Percentiles rank a stretch among this genome's conserved stretches.
Evolutionary conservation across 768 basidiomycete species (phyloP).

Genomic region (Macrolepiota dolichaula): DNA sequence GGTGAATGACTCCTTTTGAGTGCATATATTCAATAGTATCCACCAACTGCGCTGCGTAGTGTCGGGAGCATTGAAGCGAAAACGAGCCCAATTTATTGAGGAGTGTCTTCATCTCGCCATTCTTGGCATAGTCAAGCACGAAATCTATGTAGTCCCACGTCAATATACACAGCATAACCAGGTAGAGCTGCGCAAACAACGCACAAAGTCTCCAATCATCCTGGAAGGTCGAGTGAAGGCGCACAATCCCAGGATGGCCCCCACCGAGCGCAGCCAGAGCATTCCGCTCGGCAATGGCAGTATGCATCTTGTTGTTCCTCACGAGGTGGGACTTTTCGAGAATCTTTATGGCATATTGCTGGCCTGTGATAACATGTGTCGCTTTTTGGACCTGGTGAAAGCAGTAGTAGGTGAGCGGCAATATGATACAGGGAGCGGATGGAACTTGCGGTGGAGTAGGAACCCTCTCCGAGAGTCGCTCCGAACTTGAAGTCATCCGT

Average conservation of each 20-base stretch:
- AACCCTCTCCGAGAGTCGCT: constrained; percentile 74
- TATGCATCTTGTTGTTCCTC: constrained; percentile 72
- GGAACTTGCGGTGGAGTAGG: constrained; percentile 71
- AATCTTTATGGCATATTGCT: constrained; percentile 38
- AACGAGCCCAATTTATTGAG: constrained; percentile 84
- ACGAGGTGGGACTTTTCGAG: constrained; percentile 82
- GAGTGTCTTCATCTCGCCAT: constrained; percentile 75
- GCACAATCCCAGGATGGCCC: constrained; percentile 75
- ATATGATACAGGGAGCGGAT: background rate
- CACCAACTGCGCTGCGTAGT: constrained; percentile 88
- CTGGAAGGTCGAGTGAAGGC: constrained; percentile 81
- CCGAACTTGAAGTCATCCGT: constrained; percentile 73
- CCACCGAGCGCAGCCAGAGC: constrained; percentile 67
- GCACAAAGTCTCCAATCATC: constrained; percentile 81
- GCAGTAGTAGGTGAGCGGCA: background rate
- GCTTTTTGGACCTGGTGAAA: constrained; percentile 53
- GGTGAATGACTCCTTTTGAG: constrained; percentile 83
- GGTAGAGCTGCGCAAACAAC: constrained; percentile 24
- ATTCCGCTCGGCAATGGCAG: constrained; percentile 79
- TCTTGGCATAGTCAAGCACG: constrained; percentile 70
- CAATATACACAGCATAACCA: background rate
- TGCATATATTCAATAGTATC: constrained; percentile 93
- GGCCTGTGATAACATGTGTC: constrained; percentile 30
- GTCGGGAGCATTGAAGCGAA: constrained; percentile 68
- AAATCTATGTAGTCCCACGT: constrained; percentile 48